Conservation (phyloP, 2,329 filamentous ascomycete species). For the Epichloe sibirici region DNA sequence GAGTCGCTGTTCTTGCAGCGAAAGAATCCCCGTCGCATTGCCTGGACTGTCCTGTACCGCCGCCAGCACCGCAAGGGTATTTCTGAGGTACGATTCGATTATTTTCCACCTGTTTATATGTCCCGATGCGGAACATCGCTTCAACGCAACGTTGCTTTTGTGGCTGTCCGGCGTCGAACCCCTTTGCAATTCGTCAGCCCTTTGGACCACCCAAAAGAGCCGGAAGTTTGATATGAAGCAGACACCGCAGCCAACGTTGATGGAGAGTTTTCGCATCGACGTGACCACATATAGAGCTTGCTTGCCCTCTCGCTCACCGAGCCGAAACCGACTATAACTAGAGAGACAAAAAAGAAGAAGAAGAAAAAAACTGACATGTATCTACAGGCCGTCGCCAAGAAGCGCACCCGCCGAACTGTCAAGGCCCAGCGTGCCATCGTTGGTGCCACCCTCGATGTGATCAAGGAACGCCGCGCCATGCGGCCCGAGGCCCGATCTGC, state of each 20-base stretch:
- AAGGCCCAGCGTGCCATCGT: conserved; percentile 99
- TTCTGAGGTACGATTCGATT: conserved; percentile 71
- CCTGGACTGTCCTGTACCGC: conserved; percentile 96
- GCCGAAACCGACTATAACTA: background rate
- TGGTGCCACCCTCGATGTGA: conserved; percentile 97
- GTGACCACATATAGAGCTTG: background rate
- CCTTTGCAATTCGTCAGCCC: background rate
- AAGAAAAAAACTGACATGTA: conserved; percentile 21
- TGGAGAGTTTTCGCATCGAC: background rate
- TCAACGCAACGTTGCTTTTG: background rate
- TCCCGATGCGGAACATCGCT: background rate
- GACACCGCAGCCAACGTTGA: background rate
- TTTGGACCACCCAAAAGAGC: background rate
- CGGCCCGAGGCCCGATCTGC: conserved; percentile 92
- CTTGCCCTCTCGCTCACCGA: background rate
- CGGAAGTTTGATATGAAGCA: background rate
- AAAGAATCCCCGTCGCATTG: conserved; percentile 99
- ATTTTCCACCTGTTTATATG: too few relatives aligned
- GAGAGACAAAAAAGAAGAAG: background rate
- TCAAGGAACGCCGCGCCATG: conserved; percentile 95
- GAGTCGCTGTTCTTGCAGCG: conserved; percentile 99
- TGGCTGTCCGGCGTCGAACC: background rate
- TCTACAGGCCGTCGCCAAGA: conserved; percentile 95
- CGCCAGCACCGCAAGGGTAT: conserved; percentile 99
- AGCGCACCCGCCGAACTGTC: conserved; percentile 94